Base-by-base conservation (phyloP, 2,329 filamentous ascomycete genomes). In the Monilinia polystroma region DNA sequence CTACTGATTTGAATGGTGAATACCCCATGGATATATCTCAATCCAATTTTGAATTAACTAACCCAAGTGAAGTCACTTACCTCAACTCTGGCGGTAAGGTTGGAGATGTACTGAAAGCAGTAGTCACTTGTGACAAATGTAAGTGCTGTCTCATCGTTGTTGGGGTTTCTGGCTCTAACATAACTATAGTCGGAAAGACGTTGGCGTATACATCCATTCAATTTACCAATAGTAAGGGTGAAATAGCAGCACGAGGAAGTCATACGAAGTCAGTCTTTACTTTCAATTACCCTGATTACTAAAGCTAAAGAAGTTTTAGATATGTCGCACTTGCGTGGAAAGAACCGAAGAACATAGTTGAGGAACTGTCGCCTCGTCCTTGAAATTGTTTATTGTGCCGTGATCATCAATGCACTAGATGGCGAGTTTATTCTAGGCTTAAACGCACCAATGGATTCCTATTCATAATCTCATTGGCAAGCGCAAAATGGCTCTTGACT, bases 111-210 rank as follows among this genome's bases (percentile, higher is more conserved):
- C 77, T 89, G 64, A 82, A 79, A 29, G 86, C 80, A 4, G 83
- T 81, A 0, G 87, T 87, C 1, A 79, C 80, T 0, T 88, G 86
- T 68, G 86, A 89, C 45, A 87, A 86, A 77, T 87, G 85, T 86
- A 77, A 66, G 69, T 69, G 16, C 43, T 55, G 53, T 49, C 51
- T 16, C 11, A 4, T 29, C 23, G 18, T 55, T 23, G 5, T 43
- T 38, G 20, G 26, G 16, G 11, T 38, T 29, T 20, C 16, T 7
- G 5, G 51, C 7, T 35, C 38, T 64, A 52, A 67, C n/a, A 32
- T 12, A 14, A 18, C 12, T 16, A 7, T 63, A 88, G 85, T 89
- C 70, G 87, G 87, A n/a, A 87, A 84, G 70, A 88, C 83, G 0
- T 76, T 89, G 6, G 87, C 87, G 7, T 89, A 82, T 70, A 89